These are phyloP conservation scores for Alternaria solani DNA, from an alignment of 2,329 filamentous ascomycete species.

Conservation along the genomic window DNA sequence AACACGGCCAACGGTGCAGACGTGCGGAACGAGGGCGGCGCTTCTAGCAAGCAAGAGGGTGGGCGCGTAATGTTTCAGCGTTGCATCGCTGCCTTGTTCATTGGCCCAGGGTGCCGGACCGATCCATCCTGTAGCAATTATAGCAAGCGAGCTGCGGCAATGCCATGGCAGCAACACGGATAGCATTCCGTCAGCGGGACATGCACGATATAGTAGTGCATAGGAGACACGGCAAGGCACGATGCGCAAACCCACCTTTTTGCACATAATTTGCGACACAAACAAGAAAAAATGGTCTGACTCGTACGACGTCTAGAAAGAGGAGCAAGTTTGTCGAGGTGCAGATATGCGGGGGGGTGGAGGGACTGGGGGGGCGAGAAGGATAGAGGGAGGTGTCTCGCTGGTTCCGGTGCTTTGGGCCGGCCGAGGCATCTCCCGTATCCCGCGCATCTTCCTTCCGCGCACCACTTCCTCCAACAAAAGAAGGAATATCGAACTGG, in stretches of 20 bases:
- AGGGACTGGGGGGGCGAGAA: not conserved
- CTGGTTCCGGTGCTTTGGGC: constrained; percentile 18
- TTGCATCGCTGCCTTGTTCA: constrained; percentile 5
- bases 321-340: constrained; percentile 7
- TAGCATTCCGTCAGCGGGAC: not conserved
- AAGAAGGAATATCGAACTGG: constrained; percentile 4
- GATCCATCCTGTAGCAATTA: constrained; percentile 12
- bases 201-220: constrained; percentile 7
- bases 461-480: not conserved
- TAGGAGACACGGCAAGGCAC: constrained; percentile 1
- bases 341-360: not conserved
- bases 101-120: constrained; percentile 20
- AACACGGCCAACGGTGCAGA: not conserved
- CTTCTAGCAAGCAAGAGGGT: constrained; percentile 6
- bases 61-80: constrained; percentile 14
- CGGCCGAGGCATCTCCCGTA: constrained; percentile 24
- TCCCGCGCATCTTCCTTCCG: constrained; percentile 14
- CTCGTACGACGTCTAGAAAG: not conserved
- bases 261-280: not conserved
- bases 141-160: constrained; percentile 20
- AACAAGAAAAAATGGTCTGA: not conserved
- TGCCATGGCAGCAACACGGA: constrained; percentile 3
- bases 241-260: not conserved
- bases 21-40: not conserved
- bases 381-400: not conserved